Percentiles rank a stretch among this genome's conserved stretches.
phyloP scores from a whole-genome alignment of 23 red algal genomes.

The Chondrus crispus region DNA sequence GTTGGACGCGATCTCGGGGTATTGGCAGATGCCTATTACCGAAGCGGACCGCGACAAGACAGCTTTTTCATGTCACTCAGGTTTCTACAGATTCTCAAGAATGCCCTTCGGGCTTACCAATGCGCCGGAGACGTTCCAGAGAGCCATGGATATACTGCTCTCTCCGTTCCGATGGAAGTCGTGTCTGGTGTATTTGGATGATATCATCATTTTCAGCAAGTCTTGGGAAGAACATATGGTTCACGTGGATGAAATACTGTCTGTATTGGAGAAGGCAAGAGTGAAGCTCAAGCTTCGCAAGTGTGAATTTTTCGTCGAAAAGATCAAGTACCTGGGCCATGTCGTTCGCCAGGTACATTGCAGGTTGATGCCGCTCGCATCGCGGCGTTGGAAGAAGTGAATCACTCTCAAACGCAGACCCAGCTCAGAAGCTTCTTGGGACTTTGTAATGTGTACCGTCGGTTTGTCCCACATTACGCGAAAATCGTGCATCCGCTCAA shows the following conservation, averaged over 20 bases:
- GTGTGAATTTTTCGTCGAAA: background rate
- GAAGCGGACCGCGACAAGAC: background rate
- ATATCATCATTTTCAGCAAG: background rate
- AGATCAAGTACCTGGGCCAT: background rate
- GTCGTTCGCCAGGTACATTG: background rate
- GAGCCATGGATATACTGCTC: constrained; percentile 8
- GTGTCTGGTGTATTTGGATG: constrained; percentile 5
- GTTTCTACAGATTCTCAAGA: background rate
- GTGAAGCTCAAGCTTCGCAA: background rate
- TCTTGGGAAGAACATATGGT: background rate
- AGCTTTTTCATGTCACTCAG: background rate
- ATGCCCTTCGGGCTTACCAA: constrained; percentile 41
- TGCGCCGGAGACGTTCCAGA: constrained; percentile 21
- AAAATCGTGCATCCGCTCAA: background rate
- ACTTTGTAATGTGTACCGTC: background rate
- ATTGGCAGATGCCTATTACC: background rate
- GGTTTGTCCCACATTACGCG: background rate
- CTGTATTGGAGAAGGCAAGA: background rate
- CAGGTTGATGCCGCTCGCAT: background rate
- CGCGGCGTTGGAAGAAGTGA: background rate
- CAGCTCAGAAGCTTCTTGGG: constrained; percentile 1
- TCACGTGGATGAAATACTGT: background rate
- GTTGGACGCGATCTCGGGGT: constrained; percentile 5
- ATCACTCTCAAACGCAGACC: background rate
- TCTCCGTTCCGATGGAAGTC: background rate